Base-by-base conservation (phyloP, 495 filamentous ascomycete genomes). In the Podospora didyma region DNA sequence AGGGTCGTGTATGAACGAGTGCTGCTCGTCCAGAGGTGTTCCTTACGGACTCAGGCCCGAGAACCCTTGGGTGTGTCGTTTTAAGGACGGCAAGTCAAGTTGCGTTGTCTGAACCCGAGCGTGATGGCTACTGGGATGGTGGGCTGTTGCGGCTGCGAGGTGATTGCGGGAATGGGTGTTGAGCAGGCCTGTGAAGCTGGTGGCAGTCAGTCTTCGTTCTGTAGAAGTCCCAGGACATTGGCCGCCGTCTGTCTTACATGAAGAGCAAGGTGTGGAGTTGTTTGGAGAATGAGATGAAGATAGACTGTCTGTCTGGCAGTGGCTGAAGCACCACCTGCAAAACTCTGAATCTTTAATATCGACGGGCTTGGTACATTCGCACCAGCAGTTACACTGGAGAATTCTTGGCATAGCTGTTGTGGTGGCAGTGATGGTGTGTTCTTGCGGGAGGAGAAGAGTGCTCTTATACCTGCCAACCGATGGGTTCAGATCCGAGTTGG, bases 401-500 rank as follows among this genome's bases (percentile, higher is more conserved):
- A 21, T 21, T 3, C 45, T 4, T n/a, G 45, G 20, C 20, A 47
- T 47, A 19, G 22, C 22, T 20, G 45, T 31, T 31, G 3, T 24
- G 45, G 45, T 22, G 16, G 20, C 22, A 47, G 45, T 22, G 37
- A 41, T 41, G n/a, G 37, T 41, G 37, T 41, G 20, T 47, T 47
- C 20, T 47, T 47, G 22, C 45, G 6, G 19, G 41, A 19, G 22
- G 22, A 47, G 45, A 47, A 47, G 45, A 24, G 45, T 24, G 22
- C 22, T 47, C 45, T 47, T 47, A 47, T 47, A 47, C 45, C 45
- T 47, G 45, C 45, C 45, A 24, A 22, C 45, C 45, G 19, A 19
- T 47, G 20, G 3, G 19, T 47, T 47, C 45, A 19, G 45, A 47
- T 22, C 45, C 16, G 20, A 19, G 45, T 24, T 47, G 22, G 45